Evolutionary conservation across 2,329 filamentous ascomycete species (phyloP).

Genomic region (Penicillium brevicompactum): DNA sequence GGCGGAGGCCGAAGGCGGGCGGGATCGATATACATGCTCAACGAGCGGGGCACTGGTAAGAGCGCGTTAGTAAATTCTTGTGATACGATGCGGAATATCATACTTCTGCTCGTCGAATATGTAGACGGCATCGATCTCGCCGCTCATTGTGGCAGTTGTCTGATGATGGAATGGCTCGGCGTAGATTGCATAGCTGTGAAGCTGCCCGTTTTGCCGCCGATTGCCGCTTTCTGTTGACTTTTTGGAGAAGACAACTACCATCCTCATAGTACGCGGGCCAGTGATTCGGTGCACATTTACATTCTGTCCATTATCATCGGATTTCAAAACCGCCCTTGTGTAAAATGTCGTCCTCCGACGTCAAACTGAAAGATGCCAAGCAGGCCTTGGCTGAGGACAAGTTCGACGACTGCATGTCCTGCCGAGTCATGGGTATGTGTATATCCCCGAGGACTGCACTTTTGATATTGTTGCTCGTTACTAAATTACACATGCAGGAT

Average conservation of each 20-base stretch:
- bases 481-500: conserved; percentile 54
- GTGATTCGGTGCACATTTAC: neutral
- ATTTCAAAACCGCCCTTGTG: conserved; percentile 19
- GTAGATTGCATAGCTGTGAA: conserved; percentile 23
- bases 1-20: conserved; percentile 73
- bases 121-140: conserved; percentile 91
- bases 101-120: conserved; percentile 97
- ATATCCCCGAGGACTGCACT: neutral
- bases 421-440: conserved; percentile 66
- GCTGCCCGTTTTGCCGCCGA: conserved; percentile 36
- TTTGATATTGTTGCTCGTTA: neutral
- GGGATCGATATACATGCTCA: conserved; percentile 83
- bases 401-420: conserved; percentile 68
- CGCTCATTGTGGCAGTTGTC: conserved; percentile 65
- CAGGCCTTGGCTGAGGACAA: conserved; percentile 51
- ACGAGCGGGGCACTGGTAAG: conserved; percentile 75
- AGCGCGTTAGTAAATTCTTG: conserved; percentile 16
- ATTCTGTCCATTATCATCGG: neutral
- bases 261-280: neutral
- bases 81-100: conserved; percentile 27
- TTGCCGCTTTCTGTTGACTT: conserved; percentile 30
- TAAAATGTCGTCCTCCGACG: conserved; percentile 47
- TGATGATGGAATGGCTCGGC: conserved; percentile 13
- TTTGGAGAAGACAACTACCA: conserved; percentile 5
- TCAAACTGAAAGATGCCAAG: conserved; percentile 62